Evolutionary conservation across 352 stramenopile genomes (phyloP).

Genomic region (Phytophthora aleatoria): DNA sequence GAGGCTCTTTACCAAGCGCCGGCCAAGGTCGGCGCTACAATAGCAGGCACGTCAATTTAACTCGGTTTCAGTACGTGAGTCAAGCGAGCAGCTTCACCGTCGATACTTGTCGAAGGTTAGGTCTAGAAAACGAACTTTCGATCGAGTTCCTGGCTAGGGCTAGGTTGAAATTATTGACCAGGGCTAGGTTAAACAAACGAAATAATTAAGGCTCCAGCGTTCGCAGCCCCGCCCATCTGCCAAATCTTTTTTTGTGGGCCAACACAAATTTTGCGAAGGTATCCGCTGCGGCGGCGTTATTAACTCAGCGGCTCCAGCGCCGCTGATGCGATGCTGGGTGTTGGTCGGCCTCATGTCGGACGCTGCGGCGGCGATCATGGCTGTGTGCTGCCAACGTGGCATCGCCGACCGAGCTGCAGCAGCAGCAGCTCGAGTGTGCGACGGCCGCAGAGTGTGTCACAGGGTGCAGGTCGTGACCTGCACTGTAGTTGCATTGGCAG

Average conservation of each 20-base stretch:
- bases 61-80: background rate
- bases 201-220: conserved; percentile 21
- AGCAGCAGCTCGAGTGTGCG: background rate
- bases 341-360: conserved; percentile 17
- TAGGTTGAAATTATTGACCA: background rate
- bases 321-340: conserved; percentile 11
- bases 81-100: conserved; percentile 2
- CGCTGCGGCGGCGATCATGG: conserved; percentile 18
- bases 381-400: conserved; percentile 10
- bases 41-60: no score
- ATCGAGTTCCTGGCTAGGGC: conserved; percentile 14
- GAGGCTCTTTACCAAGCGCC: background rate
- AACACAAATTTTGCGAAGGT: conserved; percentile 16
- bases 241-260: conserved; percentile 29
- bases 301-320: no score
- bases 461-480: background rate
- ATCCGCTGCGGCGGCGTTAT: background rate
- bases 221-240: conserved; percentile 13
- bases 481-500: background rate
- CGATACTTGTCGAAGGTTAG: conserved; percentile 5
- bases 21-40: no score
- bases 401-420: background rate
- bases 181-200: background rate
- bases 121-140: conserved; percentile 31
- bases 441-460: background rate